A percentile compares a stretch with the other conserved stretches of the same genome.
Evolutionary conservation across 2,329 filamentous ascomycete genomes (phyloP).

Genomic region (Akanthomyces uredinophilus): DNA sequence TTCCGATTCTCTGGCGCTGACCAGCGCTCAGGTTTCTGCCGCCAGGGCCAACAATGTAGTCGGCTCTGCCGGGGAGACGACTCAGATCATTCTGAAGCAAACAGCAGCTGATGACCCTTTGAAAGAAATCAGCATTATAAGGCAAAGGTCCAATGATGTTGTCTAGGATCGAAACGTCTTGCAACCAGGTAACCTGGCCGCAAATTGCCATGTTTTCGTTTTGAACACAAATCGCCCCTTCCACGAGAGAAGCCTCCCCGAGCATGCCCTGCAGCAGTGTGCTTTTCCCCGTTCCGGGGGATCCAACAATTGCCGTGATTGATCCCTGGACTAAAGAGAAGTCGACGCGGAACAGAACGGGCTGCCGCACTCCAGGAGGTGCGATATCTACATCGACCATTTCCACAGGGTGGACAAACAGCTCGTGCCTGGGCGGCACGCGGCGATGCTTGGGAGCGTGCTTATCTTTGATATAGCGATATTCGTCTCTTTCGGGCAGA

Average conservation of each 20-base stretch:
- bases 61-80: not conserved
- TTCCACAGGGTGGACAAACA: not conserved
- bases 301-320: constrained; percentile 2
- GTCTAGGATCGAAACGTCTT: constrained; percentile 3
- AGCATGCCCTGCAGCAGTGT: constrained; percentile 8
- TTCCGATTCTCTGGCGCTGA: constrained; percentile 5
- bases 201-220: constrained; percentile 8
- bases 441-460: not conserved
- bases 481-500: constrained; percentile 8
- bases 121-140: constrained; percentile 9
- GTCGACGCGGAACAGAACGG: constrained; percentile 10
- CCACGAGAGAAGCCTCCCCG: constrained; percentile 6
- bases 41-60: constrained; percentile 1
- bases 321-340: not conserved
- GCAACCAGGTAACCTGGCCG: constrained; percentile 5
- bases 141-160: constrained; percentile 9
- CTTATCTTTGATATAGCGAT: not conserved
- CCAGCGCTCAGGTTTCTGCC: constrained; percentile 4
- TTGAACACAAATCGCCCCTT: constrained; percentile 1
- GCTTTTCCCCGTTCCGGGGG: constrained; percentile 1
- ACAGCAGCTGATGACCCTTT: not conserved
- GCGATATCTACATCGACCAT: constrained; percentile 6
- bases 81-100: not conserved
- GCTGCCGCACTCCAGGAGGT: not conserved
- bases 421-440: not conserved